Base-by-base conservation (phyloP, 2,329 filamentous ascomycete species). In the Leptographium flavum region DNA sequence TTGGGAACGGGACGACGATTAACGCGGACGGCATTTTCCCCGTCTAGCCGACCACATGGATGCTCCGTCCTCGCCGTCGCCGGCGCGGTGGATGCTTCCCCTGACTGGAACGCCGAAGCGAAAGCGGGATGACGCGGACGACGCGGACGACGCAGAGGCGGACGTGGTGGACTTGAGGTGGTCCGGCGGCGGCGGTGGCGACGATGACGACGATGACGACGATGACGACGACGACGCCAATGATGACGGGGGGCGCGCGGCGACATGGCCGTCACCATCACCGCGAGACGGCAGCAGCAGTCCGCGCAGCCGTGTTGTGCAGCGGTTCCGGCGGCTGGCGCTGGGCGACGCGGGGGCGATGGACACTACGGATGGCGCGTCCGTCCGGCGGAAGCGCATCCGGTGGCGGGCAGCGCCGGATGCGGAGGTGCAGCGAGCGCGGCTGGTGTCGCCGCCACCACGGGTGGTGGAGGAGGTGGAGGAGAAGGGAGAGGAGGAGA, bases 281-380 rank as follows among this genome's bases (percentile, higher is more conserved):
- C 19, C 14, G 10, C 31, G 37, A 27, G 70, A 72, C 42, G 71
- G 70, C 47, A 67, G 60, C 54, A 64, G 59, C 50, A 76, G 73
- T 50, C 72, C 73, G n/a, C 64, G 67, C 45, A 68, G 68, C 36
- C 67, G 59, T 45, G 70, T 76, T 35, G 69, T 67, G 33, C 67
- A 70, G 55, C 64, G 64, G 53, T 74, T 77, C 58, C 63, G 65
- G 42, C 67, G 71, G 46, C 63, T 76, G 42, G 66, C 62, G 14
- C 58, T 76, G n/a, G 23, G 6, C 27, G 27, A 28, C 5, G 27
- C 27, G 27, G 27, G 5, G 3, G 31, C 7, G 5, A 33, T 33
- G 13, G 7, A 33, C 31, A 5, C 5, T 33, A 39, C 14, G 11
- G 39, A 31, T 28, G 27, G 13, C 32, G 15, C 32, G 14, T 17